Base-by-base conservation (phyloP, 805 yeast species). In the Metschnikowia kunwiensis region DNA sequence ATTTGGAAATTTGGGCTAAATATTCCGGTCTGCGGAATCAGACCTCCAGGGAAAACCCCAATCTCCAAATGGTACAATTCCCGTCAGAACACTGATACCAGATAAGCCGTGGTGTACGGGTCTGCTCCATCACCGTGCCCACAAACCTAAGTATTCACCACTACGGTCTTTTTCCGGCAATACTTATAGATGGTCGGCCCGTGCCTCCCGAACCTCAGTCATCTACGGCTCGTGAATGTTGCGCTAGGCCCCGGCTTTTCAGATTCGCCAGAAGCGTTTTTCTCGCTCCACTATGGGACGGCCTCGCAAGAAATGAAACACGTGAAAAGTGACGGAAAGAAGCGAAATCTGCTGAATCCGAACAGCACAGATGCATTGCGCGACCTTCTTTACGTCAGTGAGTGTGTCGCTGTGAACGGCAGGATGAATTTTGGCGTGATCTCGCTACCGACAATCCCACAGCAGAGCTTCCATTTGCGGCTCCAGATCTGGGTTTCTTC, bases 311-410 rank as follows among this genome's bases (percentile, higher is more conserved):
- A 28, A 18, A 2, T 18, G 5, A 6, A 28, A 11, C 8, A 11
- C 7, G 23, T 3, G 1, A 24, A 11, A 11, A 2, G 12, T 11
- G 2, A 7, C 15, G 1, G 5, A 16, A 27, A 3, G 12, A 9
- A 18, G 27, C 15, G 9, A 24, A 15, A 6, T 21, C 11, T n/a
- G 10, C 24, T 5, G 10, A 21, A 21, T 7, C 5, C 24, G n/a
- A n/a, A n/a, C n/a, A n/a, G n/a, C n/a, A n/a, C n/a, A n/a, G n/a
- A n/a, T 21, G 24, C 9, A 21, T 10, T 2, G 7, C 6, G 13
- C 11, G 41, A 38, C 21, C 44, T 61, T 31, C 32, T 63, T 3
- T 63, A 62, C 38, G 51, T 65, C 19, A 63, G 69, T 40, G 71
- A 65, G 39, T 48, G 59, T 5, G 40, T 51, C 1, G 21, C 26